These are phyloP conservation scores for Waltiozyma sp. DNA, from an alignment of 1,139 yeast genomes.

Conservation along the genomic window DNA sequence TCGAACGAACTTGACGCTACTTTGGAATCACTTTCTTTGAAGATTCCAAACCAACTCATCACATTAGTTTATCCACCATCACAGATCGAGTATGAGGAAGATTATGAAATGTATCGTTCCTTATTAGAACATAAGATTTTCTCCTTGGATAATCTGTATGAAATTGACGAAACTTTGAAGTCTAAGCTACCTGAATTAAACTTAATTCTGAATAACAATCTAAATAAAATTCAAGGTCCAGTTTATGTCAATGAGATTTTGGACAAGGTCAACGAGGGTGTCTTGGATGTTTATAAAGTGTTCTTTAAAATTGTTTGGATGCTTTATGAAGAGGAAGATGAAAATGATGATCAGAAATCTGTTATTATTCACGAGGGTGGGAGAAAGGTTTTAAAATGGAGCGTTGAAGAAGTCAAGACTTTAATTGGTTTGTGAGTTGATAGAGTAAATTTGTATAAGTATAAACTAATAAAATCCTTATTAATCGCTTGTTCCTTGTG, in stretches of 20 bases:
- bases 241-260: constrained; percentile 44
- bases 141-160: constrained; percentile 29
- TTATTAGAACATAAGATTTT: constrained; percentile 54
- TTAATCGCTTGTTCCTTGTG: no score
- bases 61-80: constrained; percentile 63
- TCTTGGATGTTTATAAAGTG: constrained; percentile 42
- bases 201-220: constrained; percentile 46
- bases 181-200: constrained; percentile 48
- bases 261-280: constrained; percentile 34
- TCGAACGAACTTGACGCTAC: constrained; percentile 33
- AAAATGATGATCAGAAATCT: background rate
- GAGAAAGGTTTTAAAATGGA: constrained; percentile 33
- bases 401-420: constrained; percentile 49
- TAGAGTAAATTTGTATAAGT: no score
- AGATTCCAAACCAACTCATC: constrained; percentile 47
- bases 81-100: constrained; percentile 34
- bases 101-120: constrained; percentile 47
- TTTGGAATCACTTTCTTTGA: constrained; percentile 38
- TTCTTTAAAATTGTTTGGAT: constrained; percentile 33
- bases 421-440: constrained; percentile 37
- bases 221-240: constrained; percentile 53
- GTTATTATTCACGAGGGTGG: constrained; percentile 3
- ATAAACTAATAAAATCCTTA: no score
- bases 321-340: constrained; percentile 21
- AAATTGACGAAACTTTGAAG: constrained; percentile 34